A percentile compares a stretch with the other conserved stretches of the same genome.
Conservation (phyloP, 164 flowering plant species). For the Chloranthus sessilifolius region DNA sequence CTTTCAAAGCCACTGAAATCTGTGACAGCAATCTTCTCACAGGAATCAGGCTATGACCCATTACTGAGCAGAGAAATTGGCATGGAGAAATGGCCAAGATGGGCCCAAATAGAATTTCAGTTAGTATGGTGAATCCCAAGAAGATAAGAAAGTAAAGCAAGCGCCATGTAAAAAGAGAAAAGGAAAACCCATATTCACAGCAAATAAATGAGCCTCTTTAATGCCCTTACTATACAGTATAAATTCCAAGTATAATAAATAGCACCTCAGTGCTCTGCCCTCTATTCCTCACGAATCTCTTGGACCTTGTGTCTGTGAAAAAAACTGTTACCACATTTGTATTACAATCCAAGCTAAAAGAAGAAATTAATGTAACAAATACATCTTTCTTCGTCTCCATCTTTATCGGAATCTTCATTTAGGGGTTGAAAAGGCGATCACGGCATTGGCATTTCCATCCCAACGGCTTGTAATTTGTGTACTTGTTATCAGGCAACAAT, state of each 20-base stretch:
- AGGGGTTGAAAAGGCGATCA: constrained; percentile 14
- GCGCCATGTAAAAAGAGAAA: too few species aligned
- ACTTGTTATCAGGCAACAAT: constrained; percentile 24
- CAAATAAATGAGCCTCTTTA: too few species aligned
- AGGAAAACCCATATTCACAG: too few species aligned
- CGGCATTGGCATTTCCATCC: constrained; percentile 20
- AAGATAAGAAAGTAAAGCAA: constrained; percentile 1
- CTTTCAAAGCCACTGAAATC: too few species aligned
- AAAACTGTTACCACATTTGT: too few species aligned
- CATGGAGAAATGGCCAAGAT: background rate
- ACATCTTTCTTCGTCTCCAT: background rate
- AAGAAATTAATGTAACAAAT: background rate
- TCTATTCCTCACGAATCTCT: background rate
- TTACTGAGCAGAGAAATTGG: too few species aligned
- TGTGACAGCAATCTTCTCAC: too few species aligned
- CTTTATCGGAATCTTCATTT: background rate
- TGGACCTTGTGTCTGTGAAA: too few species aligned
- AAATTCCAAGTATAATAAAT: constrained; percentile 6
- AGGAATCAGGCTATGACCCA: too few species aligned
- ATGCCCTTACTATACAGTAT: constrained; percentile 9
- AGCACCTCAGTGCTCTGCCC: background rate
- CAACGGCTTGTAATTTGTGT: constrained; percentile 39
- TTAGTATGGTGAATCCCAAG: constrained; percentile 2
- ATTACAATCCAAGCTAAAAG: background rate
- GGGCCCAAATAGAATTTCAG: background rate